These are phyloP conservation scores for Cephaloascus fragrans DNA, from an alignment of 805 yeast genomes.

Conservation along the genomic window DNA sequence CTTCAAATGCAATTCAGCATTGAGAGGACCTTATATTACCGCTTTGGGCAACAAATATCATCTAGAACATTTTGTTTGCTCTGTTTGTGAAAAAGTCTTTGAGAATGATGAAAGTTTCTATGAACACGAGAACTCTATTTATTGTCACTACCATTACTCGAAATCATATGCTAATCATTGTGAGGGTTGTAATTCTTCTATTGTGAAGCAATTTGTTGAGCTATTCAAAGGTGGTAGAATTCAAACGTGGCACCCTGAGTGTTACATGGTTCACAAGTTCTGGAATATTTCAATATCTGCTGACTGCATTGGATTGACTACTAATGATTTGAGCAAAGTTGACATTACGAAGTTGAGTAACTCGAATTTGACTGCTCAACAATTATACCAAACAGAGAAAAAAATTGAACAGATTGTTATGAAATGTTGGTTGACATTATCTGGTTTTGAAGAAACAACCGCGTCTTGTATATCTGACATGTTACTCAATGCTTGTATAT, in stretches of 20 bases:
- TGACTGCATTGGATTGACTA: slow-evolving; percentile 42
- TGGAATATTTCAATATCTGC: slow-evolving; percentile 83
- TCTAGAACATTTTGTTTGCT: slow-evolving; percentile 90
- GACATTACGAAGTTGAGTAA: slow-evolving; percentile 15
- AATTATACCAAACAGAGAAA: slow-evolving; percentile 48
- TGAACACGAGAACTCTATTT: slow-evolving; percentile 74
- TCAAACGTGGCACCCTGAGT: slow-evolving; percentile 99
- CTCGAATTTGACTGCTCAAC: slow-evolving; percentile 30
- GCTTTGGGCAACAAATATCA: slow-evolving; percentile 90
- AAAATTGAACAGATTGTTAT: slow-evolving; percentile 48
- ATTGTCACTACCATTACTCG: slow-evolving; percentile 91
- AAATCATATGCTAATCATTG: slow-evolving; percentile 77
- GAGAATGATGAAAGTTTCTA: slow-evolving; percentile 88
- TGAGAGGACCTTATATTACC: slow-evolving; percentile 88
- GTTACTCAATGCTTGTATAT: slow-evolving; percentile 75
- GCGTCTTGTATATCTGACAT: slow-evolving; percentile 87
- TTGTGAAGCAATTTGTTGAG: slow-evolving; percentile 90
- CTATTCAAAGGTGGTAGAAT: slow-evolving; percentile 82
- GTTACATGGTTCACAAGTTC: slow-evolving; percentile 94
- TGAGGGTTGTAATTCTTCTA: slow-evolving; percentile 88
- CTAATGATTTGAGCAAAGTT: slow-evolving; percentile 1
- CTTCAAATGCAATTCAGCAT: slow-evolving; percentile 71
- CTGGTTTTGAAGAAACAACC: slow-evolving; percentile 82
- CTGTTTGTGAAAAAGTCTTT: slow-evolving; percentile 75
- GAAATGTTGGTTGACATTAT: slow-evolving; percentile 78